Conservation (phyloP, 2,329 filamentous ascomycete species). For the Thielaviopsis punctulata region DNA sequence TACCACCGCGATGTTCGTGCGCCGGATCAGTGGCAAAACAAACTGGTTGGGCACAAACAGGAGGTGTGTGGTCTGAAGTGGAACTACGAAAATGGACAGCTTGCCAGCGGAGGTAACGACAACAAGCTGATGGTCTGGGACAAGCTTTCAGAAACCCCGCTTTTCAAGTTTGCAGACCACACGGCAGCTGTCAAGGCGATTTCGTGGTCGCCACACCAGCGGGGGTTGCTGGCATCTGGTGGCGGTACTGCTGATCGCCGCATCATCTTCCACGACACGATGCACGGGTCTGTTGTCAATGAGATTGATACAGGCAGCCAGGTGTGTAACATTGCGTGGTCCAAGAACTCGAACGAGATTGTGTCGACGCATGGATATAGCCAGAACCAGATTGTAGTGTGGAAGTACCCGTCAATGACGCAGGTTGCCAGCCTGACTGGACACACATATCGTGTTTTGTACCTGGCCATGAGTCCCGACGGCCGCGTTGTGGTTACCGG, state of each 20-base stretch:
- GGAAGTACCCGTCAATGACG: constrained; percentile 98
- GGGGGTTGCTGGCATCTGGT: constrained; percentile 82
- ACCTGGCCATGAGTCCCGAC: constrained; percentile 93
- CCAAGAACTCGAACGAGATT: constrained; percentile 92
- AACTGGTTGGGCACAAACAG: constrained; percentile 87
- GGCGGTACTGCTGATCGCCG: constrained; percentile 89
- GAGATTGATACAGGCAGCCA: constrained; percentile 94
- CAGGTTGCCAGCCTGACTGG: constrained; percentile 90
- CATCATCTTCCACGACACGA: constrained; percentile 96
- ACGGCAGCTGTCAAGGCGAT: constrained; percentile 95
- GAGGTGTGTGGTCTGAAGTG: constrained; percentile 93
- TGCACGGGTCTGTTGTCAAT: constrained; percentile 62
- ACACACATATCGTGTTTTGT: constrained; percentile 90
- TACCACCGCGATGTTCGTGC: constrained; percentile 91
- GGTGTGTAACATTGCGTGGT: constrained; percentile 97
- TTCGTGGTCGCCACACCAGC: constrained; percentile 92
- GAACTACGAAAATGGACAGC: constrained; percentile 90
- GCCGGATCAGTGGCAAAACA: constrained; percentile 75
- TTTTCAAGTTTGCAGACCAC: constrained; percentile 90
- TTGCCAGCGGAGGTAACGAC: constrained; percentile 92
- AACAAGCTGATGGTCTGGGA: constrained; percentile 99
- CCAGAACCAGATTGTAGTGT: constrained; percentile 97
- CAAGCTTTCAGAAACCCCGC: constrained; percentile 75
- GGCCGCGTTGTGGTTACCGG: constrained; percentile 88
- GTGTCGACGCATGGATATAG: constrained; percentile 94